Evolutionary conservation across 331 rosid species (phyloP), one percentile per base, ranked within the genome.

Genomic region (Quercus phellos): DNA sequence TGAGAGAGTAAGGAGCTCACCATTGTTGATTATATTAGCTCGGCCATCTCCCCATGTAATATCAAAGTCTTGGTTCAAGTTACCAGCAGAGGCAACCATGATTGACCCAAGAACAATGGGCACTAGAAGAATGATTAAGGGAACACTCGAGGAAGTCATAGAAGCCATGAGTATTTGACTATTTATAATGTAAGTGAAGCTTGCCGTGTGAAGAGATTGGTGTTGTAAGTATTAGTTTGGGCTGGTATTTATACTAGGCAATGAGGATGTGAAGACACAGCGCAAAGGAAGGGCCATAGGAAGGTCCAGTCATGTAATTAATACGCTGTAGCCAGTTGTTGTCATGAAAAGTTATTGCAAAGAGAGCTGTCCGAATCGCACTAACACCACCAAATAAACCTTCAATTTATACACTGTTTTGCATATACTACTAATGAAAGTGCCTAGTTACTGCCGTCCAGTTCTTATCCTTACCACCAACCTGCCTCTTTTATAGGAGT

Each of bases 21-120:
- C 87, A 21, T 83, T 81, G 76, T 90, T 68, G 22, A 87, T 66
- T 59, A 90, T 85, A 70, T 82, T 87, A 22, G 89, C 92, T 8
- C 89, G 83, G 1, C 84, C 90, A 60, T 82, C 85, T 0, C 91
- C 91, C 91, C 91, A 87, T 19, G 82, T 83, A 11, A 89, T 60
- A 0, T 85, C 79, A 38, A 90, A 87, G 10, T 90, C 87, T 2
- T 66, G 73, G 74, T 81, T 1, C 19, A 91, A 85, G 70, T 87
- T 81, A 1, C 81, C 77, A 17, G 86, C 84, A 18, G 46, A 78
- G 14, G 61, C 64, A 21, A 34, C 21, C 60, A 32, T 8, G n/a
- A 83, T 51, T 73, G 73, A 80, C 59, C 51, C 26, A 11, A 56
- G n/a, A 55, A 78, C 29, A 70, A 55, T 50, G 18, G 79, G 54